Base-by-base conservation (phyloP, 352 stramenopile species). In the Globisporangium mamillatum region DNA sequence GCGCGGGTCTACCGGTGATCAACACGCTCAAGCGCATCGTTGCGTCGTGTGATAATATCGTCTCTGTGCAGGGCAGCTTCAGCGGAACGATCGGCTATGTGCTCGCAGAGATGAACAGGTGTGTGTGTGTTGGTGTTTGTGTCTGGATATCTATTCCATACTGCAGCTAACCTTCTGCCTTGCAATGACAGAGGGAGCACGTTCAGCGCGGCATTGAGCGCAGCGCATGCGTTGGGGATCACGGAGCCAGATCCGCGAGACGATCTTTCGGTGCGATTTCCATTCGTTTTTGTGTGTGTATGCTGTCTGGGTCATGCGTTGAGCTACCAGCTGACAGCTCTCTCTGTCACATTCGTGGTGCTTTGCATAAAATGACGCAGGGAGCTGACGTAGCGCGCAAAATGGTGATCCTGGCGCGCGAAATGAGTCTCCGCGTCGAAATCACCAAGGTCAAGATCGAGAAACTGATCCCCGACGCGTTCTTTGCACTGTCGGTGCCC, bases 1-100 rank as follows among this genome's bases (percentile, higher is more conserved):
- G 83, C 41, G 83, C 85, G n/a, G 83, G 85, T 54, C 63, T 93
- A 1, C 85, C 85, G 1, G 77, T 89, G 12, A 60, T 93, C 22
- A 72, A 63, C 34, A 82, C 82, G 29, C 55, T 91, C 12, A 64
- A 84, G 67, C 67, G 74, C 46, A 68, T 93, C 27, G 70, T 88
- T 16, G 73, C 77, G 22, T 86, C 83, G 12, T 65, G 67, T 29
- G 81, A 93, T 68, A 29, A 50, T 7, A 76, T 93, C 60, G 62
- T 68, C 7, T 71, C 58, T 6, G 76, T 92, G 14, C 75, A 85
- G 63, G 83, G 85, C 36, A 75, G 82, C 38, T 71, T 93, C 38
- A 87, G 75, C 25, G 85, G 85, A n/a, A 92, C 83, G 9, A 75
- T 93, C 66, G 78, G 75, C 27, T 91, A 78, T 69, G 79, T 90